Base-by-base conservation (phyloP, 805 yeast species). In the Candida sithepensis region DNA sequence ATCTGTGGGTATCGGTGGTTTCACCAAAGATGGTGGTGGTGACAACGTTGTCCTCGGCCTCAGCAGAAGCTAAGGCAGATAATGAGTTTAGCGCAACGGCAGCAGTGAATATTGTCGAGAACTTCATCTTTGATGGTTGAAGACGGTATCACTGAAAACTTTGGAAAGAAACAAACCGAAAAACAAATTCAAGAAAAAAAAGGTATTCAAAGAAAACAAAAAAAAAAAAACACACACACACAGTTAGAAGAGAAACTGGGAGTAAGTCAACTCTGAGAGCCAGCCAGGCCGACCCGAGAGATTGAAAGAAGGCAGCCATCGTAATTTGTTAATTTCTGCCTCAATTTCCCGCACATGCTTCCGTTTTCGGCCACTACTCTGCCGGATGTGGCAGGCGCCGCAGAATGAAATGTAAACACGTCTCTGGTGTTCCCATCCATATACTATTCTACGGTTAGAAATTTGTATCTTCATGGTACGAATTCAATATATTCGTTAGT, bases 51-150 rank as follows among this genome's bases (percentile, higher is more conserved):
- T 53, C 49, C 26, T 55, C 59, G 28, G 64, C 64, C 23, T 54
- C 59, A 30, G 68, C 65, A 43, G 61, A 52, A 23, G 69, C 60
- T 56, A 67, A 60, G 52, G 69, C 72, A 44, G 74, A 67, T 51
- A 67, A 55, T 46, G 72, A 65, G 42, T 50, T 50, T 39, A 54
- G 46, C 42, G 74, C 71, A 59, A 69, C 62, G 44, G 71, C 66
- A 50, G 55, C 50, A 32, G 54, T 47, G 22, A 57, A 44, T 59
- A 70, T 65, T 55, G 67, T 64, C 47, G 72, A 56, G 46, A 73
- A 65, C 69, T 73, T 75, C 81, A 76, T 75, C 32, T 41, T 47
- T 42, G 19, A 19, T 19, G 28, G 9, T 34, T 8, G 32, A 8
- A 16, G 44, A 40, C 34, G 19, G 39, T 19, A 9, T 13, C 13